A percentile compares a stretch with the other conserved stretches of the same genome.
These are phyloP conservation scores for Meyerozyma carpophila DNA, from an alignment of 1,139 yeast species.

Conservation along the genomic window DNA sequence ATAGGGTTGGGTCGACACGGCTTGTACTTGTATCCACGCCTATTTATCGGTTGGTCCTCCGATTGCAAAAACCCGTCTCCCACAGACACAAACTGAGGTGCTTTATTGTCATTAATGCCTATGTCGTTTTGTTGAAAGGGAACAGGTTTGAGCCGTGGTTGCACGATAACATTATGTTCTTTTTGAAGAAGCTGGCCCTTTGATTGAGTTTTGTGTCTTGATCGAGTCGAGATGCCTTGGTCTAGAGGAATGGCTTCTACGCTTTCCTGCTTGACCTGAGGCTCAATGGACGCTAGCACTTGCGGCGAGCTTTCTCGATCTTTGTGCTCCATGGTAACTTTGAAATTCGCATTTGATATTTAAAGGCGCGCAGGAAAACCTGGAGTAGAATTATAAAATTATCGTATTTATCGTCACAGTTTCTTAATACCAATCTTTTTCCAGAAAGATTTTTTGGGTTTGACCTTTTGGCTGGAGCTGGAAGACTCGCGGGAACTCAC, in stretches of 20 bases:
- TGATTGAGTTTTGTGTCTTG: conserved; percentile 13
- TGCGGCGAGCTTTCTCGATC: background rate
- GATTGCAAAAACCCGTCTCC: conserved; percentile 36
- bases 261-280: conserved; percentile 15
- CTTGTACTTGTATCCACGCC: conserved; percentile 76
- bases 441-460: conserved; percentile 26
- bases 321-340: no score
- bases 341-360: no score
- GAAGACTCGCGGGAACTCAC: conserved; percentile 9
- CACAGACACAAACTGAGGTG: background rate
- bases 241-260: conserved; percentile 2
- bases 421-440: conserved; percentile 29
- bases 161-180: conserved; percentile 28
- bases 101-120: conserved; percentile 6
- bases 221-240: conserved; percentile 22
- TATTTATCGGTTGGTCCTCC: conserved; percentile 77
- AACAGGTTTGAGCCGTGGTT: conserved; percentile 44
- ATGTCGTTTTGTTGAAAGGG: conserved; percentile 35
- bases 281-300: conserved; percentile 14
- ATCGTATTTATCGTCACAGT: conserved; percentile 5
- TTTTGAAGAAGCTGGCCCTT: conserved; percentile 20
- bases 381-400: background rate
- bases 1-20: conserved; percentile 71
- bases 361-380: no score
- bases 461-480: conserved; percentile 7